Conservation (phyloP, 2,329 filamentous ascomycete species). For the Chaetomiaceae sp. region DNA sequence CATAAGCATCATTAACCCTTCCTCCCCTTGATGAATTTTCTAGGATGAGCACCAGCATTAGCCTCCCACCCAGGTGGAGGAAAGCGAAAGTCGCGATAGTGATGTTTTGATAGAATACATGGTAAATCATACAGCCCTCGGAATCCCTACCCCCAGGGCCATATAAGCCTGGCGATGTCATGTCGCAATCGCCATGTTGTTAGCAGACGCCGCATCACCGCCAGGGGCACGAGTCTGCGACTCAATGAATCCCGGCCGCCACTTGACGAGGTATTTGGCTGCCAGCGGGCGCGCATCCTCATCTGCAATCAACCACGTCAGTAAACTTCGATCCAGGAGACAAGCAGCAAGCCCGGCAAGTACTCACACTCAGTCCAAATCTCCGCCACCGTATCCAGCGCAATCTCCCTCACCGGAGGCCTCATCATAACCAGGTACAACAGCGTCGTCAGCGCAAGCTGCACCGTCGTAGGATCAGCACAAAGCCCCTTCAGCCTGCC, state of each 20-base stretch:
- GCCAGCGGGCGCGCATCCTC: constrained; percentile 61
- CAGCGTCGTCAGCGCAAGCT: constrained; percentile 59
- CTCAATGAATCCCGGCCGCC: constrained; percentile 52
- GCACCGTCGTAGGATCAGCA: constrained; percentile 60
- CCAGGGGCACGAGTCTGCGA: constrained; percentile 26
- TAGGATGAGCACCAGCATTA: too few species aligned
- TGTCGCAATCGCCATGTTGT: constrained; percentile 13
- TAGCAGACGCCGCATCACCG: constrained; percentile 19
- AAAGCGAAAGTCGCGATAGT: neutral
- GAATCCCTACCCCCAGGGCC: neutral
- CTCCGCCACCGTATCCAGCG: constrained; percentile 61
- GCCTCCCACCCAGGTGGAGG: too few species aligned
- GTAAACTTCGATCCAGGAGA: neutral
- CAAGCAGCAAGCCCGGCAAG: neutral
- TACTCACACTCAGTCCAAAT: constrained; percentile 63
- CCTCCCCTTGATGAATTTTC: too few species aligned
- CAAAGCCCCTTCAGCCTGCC: constrained; percentile 66
- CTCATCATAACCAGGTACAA: constrained; percentile 65
- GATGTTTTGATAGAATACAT: neutral
- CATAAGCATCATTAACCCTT: too few species aligned
- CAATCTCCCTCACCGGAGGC: constrained; percentile 59
- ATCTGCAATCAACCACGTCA: constrained; percentile 35
- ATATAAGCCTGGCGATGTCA: neutral
- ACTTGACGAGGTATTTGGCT: constrained; percentile 58
- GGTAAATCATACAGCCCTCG: neutral